Evolutionary conservation across 2,329 filamentous ascomycete genomes (phyloP).

Genomic region (Aureobasidium melanogenum): DNA sequence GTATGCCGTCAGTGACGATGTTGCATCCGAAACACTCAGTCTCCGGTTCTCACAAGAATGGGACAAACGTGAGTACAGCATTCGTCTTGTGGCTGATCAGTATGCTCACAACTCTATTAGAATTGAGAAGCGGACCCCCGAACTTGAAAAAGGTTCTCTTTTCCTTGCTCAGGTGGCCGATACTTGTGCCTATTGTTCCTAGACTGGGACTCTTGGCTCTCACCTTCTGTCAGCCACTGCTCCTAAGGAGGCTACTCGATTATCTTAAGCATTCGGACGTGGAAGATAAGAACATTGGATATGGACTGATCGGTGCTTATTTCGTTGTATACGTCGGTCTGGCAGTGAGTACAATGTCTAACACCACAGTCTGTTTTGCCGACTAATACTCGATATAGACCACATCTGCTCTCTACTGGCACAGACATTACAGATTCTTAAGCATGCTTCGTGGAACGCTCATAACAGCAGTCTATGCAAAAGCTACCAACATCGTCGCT

Average conservation of each 20-base stretch:
- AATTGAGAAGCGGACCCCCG: not conserved
- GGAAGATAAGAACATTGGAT: slow-evolving; percentile 16
- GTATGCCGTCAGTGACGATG: slow-evolving; percentile 7
- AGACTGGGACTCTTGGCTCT: slow-evolving; percentile 8
- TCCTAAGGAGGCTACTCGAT: slow-evolving; percentile 3
- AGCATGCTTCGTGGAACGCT: slow-evolving; percentile 8
- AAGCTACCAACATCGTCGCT: not conserved
- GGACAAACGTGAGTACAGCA: not conserved
- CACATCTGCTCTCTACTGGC: slow-evolving; percentile 10
- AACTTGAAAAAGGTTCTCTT: slow-evolving; percentile 2
- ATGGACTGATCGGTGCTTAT: slow-evolving; percentile 25
- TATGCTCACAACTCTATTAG: not conserved
- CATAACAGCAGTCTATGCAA: slow-evolving; percentile 6
- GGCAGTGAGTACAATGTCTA: slow-evolving; percentile 8
- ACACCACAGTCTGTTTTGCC: not conserved
- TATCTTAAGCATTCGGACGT: not conserved
- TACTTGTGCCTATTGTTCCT: slow-evolving; percentile 25
- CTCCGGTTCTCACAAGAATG: not conserved
- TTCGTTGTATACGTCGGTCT: slow-evolving; percentile 26
- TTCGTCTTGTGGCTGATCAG: not conserved
- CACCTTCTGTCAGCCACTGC: slow-evolving; percentile 12
- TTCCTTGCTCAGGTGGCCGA: not conserved
- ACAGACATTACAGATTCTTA: slow-evolving; percentile 4
- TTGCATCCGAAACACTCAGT: slow-evolving; percentile 8
- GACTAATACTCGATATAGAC: not conserved